Conservation (phyloP, 352 stramenopile genomes). For the Globisporangium acanthophoron region DNA sequence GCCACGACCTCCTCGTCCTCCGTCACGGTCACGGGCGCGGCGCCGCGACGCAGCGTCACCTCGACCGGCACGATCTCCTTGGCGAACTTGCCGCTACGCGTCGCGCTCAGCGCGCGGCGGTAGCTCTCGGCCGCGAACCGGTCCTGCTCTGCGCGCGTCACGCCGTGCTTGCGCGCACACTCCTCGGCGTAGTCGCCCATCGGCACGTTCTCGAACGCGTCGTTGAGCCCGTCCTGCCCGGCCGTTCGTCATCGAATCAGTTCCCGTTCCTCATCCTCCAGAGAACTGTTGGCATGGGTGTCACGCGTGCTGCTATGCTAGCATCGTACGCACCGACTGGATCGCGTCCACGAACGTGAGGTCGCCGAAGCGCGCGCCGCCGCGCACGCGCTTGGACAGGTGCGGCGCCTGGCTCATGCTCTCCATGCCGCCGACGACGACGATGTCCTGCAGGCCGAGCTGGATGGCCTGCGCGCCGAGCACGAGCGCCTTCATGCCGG, state of each 20-base stretch:
- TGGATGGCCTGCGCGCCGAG: slow-evolving; percentile 86
- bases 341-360: slow-evolving; percentile 86
- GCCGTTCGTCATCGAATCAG: slow-evolving; percentile 20
- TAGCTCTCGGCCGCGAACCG: slow-evolving; percentile 91
- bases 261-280: too few relatives aligned
- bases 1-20: slow-evolving; percentile 89
- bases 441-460: slow-evolving; percentile 66
- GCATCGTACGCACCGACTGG: slow-evolving; percentile 29
- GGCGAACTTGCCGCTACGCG: slow-evolving; percentile 57
- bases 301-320: too few relatives aligned
- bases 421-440: slow-evolving; percentile 91
- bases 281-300: too few relatives aligned
- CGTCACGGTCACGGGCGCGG: slow-evolving; percentile 17
- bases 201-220: slow-evolving; percentile 90
- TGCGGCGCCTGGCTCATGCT: slow-evolving; percentile 96
- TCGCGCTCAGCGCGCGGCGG: slow-evolving; percentile 56
- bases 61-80: slow-evolving; percentile 84
- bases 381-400: slow-evolving; percentile 68
- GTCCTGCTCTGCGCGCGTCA: slow-evolving; percentile 93
- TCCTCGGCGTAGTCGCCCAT: slow-evolving; percentile 95
- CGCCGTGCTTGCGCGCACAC: slow-evolving; percentile 77
- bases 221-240: slow-evolving; percentile 88
- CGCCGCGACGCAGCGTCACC: slow-evolving; percentile 40
- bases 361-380: slow-evolving; percentile 82
- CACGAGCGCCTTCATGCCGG: slow-evolving; percentile 89